Evolutionary conservation across 208 protist species (phyloP).

Genomic region (Entamoeba dispar): DNA sequence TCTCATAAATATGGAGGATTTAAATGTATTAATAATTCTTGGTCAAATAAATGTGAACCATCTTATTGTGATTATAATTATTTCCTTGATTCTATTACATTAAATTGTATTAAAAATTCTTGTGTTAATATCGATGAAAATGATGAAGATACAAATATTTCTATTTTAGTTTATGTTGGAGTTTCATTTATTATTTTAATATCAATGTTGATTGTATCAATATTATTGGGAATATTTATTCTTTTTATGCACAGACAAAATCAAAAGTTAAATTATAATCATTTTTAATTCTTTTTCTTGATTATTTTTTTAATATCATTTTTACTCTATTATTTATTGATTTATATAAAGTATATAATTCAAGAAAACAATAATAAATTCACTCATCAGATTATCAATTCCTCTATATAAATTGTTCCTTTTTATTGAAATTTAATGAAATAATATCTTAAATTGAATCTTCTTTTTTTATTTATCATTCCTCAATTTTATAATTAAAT

Average conservation of each 20-base stretch:
- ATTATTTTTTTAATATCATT: too few relatives aligned
- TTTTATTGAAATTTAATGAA: too few relatives aligned
- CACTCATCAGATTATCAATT: too few relatives aligned
- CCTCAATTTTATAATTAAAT: too few relatives aligned
- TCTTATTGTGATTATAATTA: neutral
- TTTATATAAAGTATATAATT: too few relatives aligned
- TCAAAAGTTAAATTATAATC: neutral
- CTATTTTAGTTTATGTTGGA: neutral
- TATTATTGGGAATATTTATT: neutral
- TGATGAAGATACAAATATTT: neutral
- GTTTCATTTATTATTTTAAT: neutral
- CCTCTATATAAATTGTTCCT: too few relatives aligned
- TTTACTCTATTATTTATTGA: too few relatives aligned
- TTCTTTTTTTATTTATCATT: too few relatives aligned
- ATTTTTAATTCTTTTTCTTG: too few relatives aligned
- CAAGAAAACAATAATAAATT: too few relatives aligned
- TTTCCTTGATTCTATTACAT: neutral
- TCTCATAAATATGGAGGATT: neutral
- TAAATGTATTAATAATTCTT: neutral
- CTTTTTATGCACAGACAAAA: neutral
- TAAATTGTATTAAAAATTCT: neutral
- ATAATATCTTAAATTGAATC: too few relatives aligned
- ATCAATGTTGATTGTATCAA: neutral
- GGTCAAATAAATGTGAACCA: neutral
- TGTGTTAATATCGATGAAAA: neutral